Percentiles rank a stretch among this genome's conserved stretches.
Conservation (phyloP, 129 eudicot genomes). For the Kitagawia praeruptora region DNA sequence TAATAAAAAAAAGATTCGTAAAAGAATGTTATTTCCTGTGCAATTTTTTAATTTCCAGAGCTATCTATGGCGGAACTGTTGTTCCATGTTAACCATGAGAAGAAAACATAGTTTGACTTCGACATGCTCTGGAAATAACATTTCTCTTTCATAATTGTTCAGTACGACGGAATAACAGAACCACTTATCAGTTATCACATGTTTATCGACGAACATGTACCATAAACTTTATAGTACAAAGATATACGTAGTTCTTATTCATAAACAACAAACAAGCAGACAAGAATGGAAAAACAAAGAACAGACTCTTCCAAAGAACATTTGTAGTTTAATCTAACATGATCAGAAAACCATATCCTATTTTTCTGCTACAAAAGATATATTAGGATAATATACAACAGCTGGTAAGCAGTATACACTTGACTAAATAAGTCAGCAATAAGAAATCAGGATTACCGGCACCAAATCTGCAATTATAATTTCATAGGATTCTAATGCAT, state of each 20-base stretch:
- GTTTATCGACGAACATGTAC: not conserved
- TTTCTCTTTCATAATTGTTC: no score
- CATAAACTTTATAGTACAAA: not conserved
- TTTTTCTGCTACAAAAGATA: not conserved
- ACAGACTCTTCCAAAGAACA: not conserved
- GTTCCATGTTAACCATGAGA: no score
- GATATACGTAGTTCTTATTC: not conserved
- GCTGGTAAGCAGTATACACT: not conserved
- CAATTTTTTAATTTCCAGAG: no score
- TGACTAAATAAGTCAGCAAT: not conserved
- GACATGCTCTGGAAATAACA: no score
- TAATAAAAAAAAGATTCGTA: no score
- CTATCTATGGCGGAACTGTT: no score
- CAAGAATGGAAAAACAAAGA: not conserved
- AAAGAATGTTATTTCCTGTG: no score
- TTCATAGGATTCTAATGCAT: not conserved
- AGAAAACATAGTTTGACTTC: no score
- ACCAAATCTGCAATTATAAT: conserved; percentile 4
- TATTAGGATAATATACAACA: not conserved
- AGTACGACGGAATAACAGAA: not conserved
- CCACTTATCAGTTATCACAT: not conserved
- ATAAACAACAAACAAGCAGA: not conserved
- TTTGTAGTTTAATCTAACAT: not conserved
- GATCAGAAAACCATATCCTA: not conserved
- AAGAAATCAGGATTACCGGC: not conserved